Evolutionary conservation across 495 filamentous ascomycete genomes (phyloP), one percentile per base, ranked within the genome.

Genomic region (Apodospora peruviana): DNA sequence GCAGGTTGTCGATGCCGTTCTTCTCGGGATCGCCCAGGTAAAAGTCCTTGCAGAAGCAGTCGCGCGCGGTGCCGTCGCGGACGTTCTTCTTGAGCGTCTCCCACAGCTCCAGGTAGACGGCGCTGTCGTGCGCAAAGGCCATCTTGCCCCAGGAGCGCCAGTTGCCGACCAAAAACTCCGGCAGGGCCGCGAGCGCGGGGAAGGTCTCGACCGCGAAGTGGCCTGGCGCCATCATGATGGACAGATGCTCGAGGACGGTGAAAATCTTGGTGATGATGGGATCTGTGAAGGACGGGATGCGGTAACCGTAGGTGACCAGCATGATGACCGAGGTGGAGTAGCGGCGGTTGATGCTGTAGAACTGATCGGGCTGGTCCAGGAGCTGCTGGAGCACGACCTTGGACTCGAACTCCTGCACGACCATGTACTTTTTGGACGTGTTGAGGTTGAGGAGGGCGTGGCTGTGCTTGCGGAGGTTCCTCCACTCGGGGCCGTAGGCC

Each of bases 361-460:
- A 44, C 23, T 44, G 24, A 5, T 51, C 56, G 5, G 56, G 56
- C 21, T 55, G 32, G 37, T 58, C 40, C 19, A 58, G 24, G 3
- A 71, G 52, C 34, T 71, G 62, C 24, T 43, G 58, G 18, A 71
- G 47, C 10, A 71, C 39, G 34, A 65, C 58, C 44, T 68, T 68
- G 5, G 52, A 48, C 45, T 71, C 68, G 23, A 69, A 66, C 24
- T 63, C 52, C 53, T 71, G 68, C 3, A 51, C 43, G 9, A 52
- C 52, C 32, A 43, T 40, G 34, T 58, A 58, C 21, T 20, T 45
- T 7, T 47, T 55, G 1, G 47, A 17, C 32, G 38, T 17, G 16
- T 38, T 51, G 56, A 44, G 27, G 22, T 44, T 66, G 45, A 53
- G 48, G 43, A 73, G 63, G 1, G 65, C 73, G 17, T 69, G 67